Base-by-base conservation (phyloP, 148 eudicot species). In the Spergularia marina region DNA sequence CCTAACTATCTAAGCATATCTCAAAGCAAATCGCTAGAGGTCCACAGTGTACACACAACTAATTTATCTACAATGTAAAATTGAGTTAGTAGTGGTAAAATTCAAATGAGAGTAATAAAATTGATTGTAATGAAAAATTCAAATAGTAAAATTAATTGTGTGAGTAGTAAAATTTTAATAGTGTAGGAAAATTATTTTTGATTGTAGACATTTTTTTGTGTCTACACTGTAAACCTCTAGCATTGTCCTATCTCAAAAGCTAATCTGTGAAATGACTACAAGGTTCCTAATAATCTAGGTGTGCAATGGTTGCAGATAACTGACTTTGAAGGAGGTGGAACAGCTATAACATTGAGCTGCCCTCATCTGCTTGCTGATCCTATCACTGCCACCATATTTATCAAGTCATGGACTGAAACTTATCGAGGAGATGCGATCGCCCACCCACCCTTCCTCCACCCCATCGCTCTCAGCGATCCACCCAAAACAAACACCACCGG, bases 361-460 rank as follows among this genome's bases (percentile, higher is more conserved):
- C 81, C 83, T 47, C 95, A 90, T 75, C 71, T 87, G 85, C 87
- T 80, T 17, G 90, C 92, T 13, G 95, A 90, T 62, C 84, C 82
- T 57, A 87, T 91, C 16, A 74, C 79, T 68, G 80, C 73, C 7
- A 80, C 89, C 59, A 65, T 82, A 3, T 57, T 90, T 30, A 53
- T 88, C 84, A 85, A 85, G 73, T 82, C 95, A 11, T 88, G 95
- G 95, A 34, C 89, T 0, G 84, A 88, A 16, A 49, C 63, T 20
- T 67, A 78, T 77, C 77, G 78, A 40, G 65, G 77, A 6, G 53
- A 76, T 40, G 65, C 83, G 49, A 49, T 85, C 25, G 30, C 74
- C n/a, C 84, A 85, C 80, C 84, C 87, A 53, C 95, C 92, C 6
- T 75, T 81, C 65, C 72, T 86, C 76, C 66, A 81, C 39, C 82